Base-by-base conservation (phyloP, 2,329 filamentous ascomycete genomes). In the Trichoderma harzianum region DNA sequence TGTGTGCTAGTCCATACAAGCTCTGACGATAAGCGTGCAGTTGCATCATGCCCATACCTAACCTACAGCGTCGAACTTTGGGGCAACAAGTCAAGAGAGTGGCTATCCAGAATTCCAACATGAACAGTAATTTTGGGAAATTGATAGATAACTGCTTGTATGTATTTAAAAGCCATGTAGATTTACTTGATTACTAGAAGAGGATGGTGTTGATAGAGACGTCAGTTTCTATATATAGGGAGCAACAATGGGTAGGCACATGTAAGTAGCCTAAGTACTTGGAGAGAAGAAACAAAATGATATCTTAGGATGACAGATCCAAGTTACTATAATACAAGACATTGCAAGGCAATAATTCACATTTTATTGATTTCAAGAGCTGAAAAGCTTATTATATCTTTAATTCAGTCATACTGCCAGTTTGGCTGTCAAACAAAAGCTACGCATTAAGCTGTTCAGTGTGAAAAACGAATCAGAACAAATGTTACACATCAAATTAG, bases 291-390 rank as follows among this genome's bases (percentile, higher is more conserved):
- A 8, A 43, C 8, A 18, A 0, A 43, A 43, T 1, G 16, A 8
- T 3, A n/a, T 0, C 7, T 18, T 18, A 10, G 2, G 0, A 10
- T n/a, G 0, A n/a, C 36, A 43, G 1, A 7, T n/a, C 36, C 2
- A 12, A 21, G 43, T 6, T 1, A 21, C 5, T 16, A 14, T 14
- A 14, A 5, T 34, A 5, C 32, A 34, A 47, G 8, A 1, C 36
- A 47, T 43, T 43, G 16, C 16, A 10, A 43, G 7, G 6, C 36
- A 10, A 21, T 21, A 21, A 21, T 47, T 47, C 0, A 43, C 5
- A 5, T 10, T n/a, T 43, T 0, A 10, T n/a, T 43, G 7, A 43
- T 12, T 1, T 51, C 43, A 51, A 47, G 43, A 12, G 8, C 43
- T 47, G n/a, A 21, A 51, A 12, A 21, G 8, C 43, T 3, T 21